These are phyloP conservation scores for Boletus coccyginus DNA, from an alignment of 768 basidiomycete species.

Conservation along the genomic window DNA sequence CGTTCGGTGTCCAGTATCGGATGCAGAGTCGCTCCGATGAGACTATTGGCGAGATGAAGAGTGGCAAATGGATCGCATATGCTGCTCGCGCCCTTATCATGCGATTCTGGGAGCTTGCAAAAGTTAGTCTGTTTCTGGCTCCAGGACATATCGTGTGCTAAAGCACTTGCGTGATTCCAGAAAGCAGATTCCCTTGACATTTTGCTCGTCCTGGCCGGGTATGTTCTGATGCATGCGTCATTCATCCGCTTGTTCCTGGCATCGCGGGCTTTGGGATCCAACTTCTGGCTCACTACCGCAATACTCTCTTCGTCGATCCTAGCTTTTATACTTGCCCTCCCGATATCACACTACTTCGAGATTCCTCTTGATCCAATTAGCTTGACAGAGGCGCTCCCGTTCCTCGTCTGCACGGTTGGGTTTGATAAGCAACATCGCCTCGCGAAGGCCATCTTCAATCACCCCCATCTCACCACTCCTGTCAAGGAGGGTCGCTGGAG, in stretches of 20 bases:
- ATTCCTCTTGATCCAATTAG: slow-evolving; percentile 92
- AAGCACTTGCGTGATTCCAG: slow-evolving; percentile 36
- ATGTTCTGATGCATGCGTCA: slow-evolving; percentile 92
- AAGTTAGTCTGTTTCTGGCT: slow-evolving; percentile 43
- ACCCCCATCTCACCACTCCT: slow-evolving; percentile 58
- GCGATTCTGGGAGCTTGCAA: slow-evolving; percentile 84
- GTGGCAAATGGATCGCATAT: slow-evolving; percentile 87
- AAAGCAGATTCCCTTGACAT: slow-evolving; percentile 97
- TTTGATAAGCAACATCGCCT: slow-evolving; percentile 97
- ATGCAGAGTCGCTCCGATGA: slow-evolving; percentile 45
- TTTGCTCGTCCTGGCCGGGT: slow-evolving; percentile 88
- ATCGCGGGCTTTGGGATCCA: slow-evolving; percentile 80
- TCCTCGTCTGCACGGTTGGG: slow-evolving; percentile 95
- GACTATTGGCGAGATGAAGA: slow-evolving; percentile 71
- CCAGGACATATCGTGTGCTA: not conserved
- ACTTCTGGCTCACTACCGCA: slow-evolving; percentile 65
- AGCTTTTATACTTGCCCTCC: slow-evolving; percentile 81
- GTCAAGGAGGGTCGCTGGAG: slow-evolving; percentile 38
- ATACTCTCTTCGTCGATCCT: slow-evolving; percentile 80
- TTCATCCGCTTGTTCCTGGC: slow-evolving; percentile 90
- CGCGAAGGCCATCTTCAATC: slow-evolving; percentile 84
- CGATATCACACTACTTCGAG: slow-evolving; percentile 68
- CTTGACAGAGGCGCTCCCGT: slow-evolving; percentile 93
- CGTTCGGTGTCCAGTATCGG: slow-evolving; percentile 46
- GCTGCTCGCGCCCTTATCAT: slow-evolving; percentile 71